phyloP scores from a whole-genome alignment of 2,329 filamentous ascomycete genomes.

The Magnaporthiopsis incrustans region DNA sequence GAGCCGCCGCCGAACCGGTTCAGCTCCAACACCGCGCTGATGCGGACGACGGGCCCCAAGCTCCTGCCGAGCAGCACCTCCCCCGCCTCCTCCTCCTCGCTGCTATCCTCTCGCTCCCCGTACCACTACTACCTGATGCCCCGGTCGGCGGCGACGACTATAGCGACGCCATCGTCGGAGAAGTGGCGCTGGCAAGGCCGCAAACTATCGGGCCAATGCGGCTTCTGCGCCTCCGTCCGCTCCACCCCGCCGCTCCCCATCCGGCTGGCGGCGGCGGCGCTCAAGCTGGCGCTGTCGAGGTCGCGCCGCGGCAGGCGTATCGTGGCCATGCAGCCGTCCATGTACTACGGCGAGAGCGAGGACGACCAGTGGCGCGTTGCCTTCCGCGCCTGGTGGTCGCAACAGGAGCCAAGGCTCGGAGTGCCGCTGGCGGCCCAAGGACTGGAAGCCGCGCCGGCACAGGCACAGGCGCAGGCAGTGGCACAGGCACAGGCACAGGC shows the following conservation, averaged over 20 bases:
- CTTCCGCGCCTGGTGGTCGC: background rate
- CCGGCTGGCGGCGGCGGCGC: background rate
- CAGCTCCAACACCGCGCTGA: background rate
- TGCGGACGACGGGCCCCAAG: background rate
- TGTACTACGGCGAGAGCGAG: slow-evolving; percentile 1
- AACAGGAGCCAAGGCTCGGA: background rate
- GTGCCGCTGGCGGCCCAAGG: background rate
- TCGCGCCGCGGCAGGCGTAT: background rate
- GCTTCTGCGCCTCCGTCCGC: background rate
- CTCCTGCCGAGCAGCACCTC: background rate
- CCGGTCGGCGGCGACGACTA: background rate
- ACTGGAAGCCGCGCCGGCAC: no score
- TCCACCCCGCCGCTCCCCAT: background rate
- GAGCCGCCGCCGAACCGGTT: background rate
- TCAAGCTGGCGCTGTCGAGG: background rate
- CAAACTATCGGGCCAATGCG: background rate
- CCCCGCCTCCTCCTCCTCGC: background rate
- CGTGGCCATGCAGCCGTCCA: background rate
- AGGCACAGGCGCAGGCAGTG: background rate
- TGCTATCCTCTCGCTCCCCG: background rate
- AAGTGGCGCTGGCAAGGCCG: background rate
- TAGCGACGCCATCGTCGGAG: background rate
- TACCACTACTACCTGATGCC: background rate
- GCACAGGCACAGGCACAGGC: no score
- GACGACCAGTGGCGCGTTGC: background rate